A percentile compares a stretch with the other conserved stretches of the same genome.
These are phyloP conservation scores for Leccinum angustisporum DNA, from an alignment of 1,284 basidiomycete species.

Conservation along the genomic window DNA sequence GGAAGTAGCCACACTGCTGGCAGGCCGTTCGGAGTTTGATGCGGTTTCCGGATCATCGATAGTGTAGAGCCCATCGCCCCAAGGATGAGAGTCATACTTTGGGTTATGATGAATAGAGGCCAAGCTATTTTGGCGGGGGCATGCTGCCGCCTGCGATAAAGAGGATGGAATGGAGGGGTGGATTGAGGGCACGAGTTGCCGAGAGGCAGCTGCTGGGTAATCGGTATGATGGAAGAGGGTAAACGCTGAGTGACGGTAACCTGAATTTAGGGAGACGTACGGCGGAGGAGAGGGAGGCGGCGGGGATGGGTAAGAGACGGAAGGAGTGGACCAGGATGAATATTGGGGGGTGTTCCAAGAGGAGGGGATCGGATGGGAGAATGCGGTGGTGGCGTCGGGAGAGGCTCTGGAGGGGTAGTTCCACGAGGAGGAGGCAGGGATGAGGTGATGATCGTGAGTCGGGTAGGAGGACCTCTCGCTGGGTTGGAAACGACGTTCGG, in stretches of 20 bases:
- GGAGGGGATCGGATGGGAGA: slow-evolving; percentile 15
- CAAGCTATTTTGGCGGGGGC: slow-evolving; percentile 15
- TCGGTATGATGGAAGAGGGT: slow-evolving; percentile 24
- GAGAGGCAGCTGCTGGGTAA: slow-evolving; percentile 23
- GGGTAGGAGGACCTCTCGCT: slow-evolving; percentile 28
- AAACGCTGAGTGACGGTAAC: slow-evolving; percentile 29
- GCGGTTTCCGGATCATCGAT: slow-evolving; percentile 34
- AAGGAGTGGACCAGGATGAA: slow-evolving; percentile 21
- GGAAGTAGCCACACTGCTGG: slow-evolving; percentile 35
- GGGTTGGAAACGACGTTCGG: slow-evolving; percentile 35
- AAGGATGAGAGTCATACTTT: slow-evolving; percentile 30
- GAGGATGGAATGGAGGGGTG: slow-evolving; percentile 21
- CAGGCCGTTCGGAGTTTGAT: slow-evolving; percentile 37
- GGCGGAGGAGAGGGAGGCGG: slow-evolving; percentile 29
- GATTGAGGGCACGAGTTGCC: slow-evolving; percentile 17
- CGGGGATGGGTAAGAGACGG: slow-evolving; percentile 24
- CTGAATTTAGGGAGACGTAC: slow-evolving; percentile 22
- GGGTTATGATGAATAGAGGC: slow-evolving; percentile 13
- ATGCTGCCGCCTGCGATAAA: slow-evolving; percentile 13
- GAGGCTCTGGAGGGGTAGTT: slow-evolving; percentile 29
- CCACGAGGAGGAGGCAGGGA: slow-evolving; percentile 27
- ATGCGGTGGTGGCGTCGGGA: slow-evolving; percentile 17
- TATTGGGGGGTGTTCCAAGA: slow-evolving; percentile 27
- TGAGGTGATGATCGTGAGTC: slow-evolving; percentile 24
- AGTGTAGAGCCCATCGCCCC: slow-evolving; percentile 35